A percentile compares a stretch with the other conserved stretches of the same genome.
phyloP scores from a whole-genome alignment of 2,329 filamentous ascomycete species.

The Pseudocercospora crystallina region DNA sequence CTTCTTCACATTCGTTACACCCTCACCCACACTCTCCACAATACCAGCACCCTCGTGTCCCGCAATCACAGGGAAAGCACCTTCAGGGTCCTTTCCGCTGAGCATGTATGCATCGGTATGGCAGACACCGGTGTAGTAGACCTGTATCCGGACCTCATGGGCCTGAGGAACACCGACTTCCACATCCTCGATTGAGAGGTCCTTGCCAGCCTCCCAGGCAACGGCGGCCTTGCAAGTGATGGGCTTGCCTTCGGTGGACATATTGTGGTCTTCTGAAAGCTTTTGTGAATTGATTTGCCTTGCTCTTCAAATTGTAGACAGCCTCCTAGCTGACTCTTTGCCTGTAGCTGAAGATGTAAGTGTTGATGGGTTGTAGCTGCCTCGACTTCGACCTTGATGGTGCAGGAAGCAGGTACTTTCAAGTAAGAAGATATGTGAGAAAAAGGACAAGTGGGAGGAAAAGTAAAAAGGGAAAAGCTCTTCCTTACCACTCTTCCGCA shows the following conservation, averaged over 20 bases:
- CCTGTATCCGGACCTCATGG: slow-evolving; percentile 93
- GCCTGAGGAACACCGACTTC: slow-evolving; percentile 87
- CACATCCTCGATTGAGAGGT: slow-evolving; percentile 84
- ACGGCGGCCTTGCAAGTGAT: slow-evolving; percentile 90
- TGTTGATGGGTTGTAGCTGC: too few species aligned
- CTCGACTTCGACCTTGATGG: slow-evolving; percentile 9
- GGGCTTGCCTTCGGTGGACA: slow-evolving; percentile 68
- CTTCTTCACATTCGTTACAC: slow-evolving; percentile 88
- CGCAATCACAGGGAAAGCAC: slow-evolving; percentile 83
- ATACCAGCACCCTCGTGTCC: slow-evolving; percentile 90
- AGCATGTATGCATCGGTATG: slow-evolving; percentile 93
- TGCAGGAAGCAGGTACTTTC: background rate
- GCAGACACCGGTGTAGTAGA: slow-evolving; percentile 97
- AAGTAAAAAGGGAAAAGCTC: slow-evolving; percentile 3
- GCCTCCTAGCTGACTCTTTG: too few species aligned
- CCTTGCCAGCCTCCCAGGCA: slow-evolving; percentile 93
- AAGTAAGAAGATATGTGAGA: background rate
- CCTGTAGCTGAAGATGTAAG: too few species aligned
- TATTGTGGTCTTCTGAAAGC: slow-evolving; percentile 32
- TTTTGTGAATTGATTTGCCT: too few species aligned
- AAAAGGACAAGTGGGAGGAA: slow-evolving; percentile 1
- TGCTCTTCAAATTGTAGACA: too few species aligned
- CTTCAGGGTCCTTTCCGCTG: slow-evolving; percentile 95
- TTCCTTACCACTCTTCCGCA: slow-evolving; percentile 3
- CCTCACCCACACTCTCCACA: slow-evolving; percentile 91